phyloP scores from a whole-genome alignment of 306 rosid species.

The Carpinus fangiana region DNA sequence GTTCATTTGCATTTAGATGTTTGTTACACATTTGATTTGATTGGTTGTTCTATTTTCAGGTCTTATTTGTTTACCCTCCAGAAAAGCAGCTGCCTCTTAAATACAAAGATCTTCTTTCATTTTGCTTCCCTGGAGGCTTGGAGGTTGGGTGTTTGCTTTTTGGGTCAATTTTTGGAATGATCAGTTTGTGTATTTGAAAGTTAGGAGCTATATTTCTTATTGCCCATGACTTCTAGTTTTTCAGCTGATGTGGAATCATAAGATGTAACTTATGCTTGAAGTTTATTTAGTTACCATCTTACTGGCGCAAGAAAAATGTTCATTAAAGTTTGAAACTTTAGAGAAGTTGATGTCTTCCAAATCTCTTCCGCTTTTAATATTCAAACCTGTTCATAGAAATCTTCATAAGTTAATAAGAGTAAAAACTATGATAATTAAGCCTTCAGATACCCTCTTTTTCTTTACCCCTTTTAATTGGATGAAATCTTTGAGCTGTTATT shows the following conservation, averaged over 20 bases:
- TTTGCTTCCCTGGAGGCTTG: slow-evolving; percentile 92
- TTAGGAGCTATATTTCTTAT: neutral
- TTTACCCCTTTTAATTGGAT: neutral
- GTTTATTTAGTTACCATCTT: slow-evolving; percentile 2
- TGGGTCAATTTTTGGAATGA: slow-evolving; percentile 4
- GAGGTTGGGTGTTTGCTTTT: slow-evolving; percentile 61
- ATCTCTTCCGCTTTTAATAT: neutral
- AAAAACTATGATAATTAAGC: neutral
- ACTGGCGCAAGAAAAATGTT: neutral
- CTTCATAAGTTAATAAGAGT: neutral
- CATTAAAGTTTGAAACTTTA: neutral
- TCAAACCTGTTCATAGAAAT: neutral
- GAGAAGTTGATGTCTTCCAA: neutral
- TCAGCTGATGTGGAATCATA: neutral
- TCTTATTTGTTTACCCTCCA: slow-evolving; percentile 89
- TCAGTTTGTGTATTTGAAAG: neutral
- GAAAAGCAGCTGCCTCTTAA: slow-evolving; percentile 80
- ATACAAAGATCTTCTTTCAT: slow-evolving; percentile 87
- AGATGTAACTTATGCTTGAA: neutral
- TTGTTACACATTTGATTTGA: slow-evolving; percentile 3
- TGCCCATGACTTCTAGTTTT: neutral
- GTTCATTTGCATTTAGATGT: slow-evolving; percentile 6
- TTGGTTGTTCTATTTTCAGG: slow-evolving; percentile 40
- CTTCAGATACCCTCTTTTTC: neutral
- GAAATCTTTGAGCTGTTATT: neutral